Evolutionary conservation across 2,329 filamentous ascomycete genomes (phyloP), one percentile per base, ranked within the genome.

Genomic region (Reticulascus tulasneorum): DNA sequence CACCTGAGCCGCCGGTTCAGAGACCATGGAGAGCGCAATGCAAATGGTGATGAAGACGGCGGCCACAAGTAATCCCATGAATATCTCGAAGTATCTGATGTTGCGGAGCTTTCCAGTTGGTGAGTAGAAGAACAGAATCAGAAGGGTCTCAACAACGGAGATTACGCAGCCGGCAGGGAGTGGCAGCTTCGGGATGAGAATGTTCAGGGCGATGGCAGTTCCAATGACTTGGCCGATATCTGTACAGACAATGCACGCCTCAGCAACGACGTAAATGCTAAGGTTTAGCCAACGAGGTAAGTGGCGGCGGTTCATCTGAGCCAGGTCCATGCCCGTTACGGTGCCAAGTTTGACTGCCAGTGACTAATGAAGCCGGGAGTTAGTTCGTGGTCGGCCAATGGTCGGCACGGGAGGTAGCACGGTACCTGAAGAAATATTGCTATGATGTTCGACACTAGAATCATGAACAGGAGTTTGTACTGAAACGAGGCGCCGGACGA

Each of bases 211-310:
- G 44, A 85, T 85, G 11, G 82, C 82, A 10, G 79, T 83, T 31
- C 82, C 82, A 45, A 86, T 84, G 18, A 85, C 81, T 65, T 85
- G 81, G 37, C 81, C 81, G 46, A 86, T 77, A 52, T 86, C 82
- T 0, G 82, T 86, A 2, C 81, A 81, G 36, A 86, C 77, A 38
- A 86, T 86, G 42, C 81, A 79, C 6, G 71, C 61, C 54, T 86
- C 82, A 2, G 80, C 74, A 46, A 85, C 62, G 17, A 69, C 55
- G 49, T 85, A 86, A 5, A 86, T 62, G 15, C 66, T 51, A 19
- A 73, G 68, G 44, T 79, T 82, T 37, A 85, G 55, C 82, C 81
- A 86, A 47, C 62, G 64, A 2, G 82, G 81, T 10, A 84, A 66
- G 52, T 81, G 79, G 11, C 70, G 76, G 22, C 80, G 73, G 49